Evolutionary conservation across 768 basidiomycete genomes (phyloP), one percentile per base, ranked within the genome.

Genomic region (Termitomyces sp.): DNA sequence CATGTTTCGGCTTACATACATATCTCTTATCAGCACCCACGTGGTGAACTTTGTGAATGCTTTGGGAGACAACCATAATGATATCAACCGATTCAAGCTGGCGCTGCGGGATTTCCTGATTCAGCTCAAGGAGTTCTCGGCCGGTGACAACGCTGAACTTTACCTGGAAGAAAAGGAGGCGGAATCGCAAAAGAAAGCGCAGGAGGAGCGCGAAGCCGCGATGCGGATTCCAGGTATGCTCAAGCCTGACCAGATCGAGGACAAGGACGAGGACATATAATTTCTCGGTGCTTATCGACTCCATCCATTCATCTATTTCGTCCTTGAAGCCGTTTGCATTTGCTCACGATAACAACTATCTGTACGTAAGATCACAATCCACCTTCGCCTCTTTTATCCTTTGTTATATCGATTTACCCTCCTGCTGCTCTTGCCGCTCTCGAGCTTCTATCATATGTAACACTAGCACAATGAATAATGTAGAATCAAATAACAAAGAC

Each of bases 211-310:
- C 53, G 85, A 94, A 75, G 83, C 88, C 37, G 94, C 95, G 26
- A 90, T 92, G 82, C 84, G 91, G 64, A 93, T 98, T 59, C 96
- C 95, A n/a, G 97, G 97, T 40, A 91, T 98, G 90, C 82, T 98
- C 71, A 97, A 97, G 74, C 95, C 95, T 40, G 91, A 89, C 65
- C 93, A 95, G 73, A 69, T 98, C 71, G 93, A 95, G 69, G 95
- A 96, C 75, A 91, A 90, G 75, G 93, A 95, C 69, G 90, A 92
- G 74, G 90, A 92, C 77, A 91, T 83, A 64, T 87, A 70, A 84
- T 75, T 47, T 59, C 37, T 49, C n/a, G n/a, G 22, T 51, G 49
- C 47, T 54, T 59, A 53, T 63, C 22, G 26, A 27, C 46, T 39
- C 40, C 12, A 36, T 50, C n/a, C 34, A 59, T 43, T 34, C 32